Conservation (phyloP, 2,329 filamentous ascomycete genomes). For the Chrysosporium queenslandicum region DNA sequence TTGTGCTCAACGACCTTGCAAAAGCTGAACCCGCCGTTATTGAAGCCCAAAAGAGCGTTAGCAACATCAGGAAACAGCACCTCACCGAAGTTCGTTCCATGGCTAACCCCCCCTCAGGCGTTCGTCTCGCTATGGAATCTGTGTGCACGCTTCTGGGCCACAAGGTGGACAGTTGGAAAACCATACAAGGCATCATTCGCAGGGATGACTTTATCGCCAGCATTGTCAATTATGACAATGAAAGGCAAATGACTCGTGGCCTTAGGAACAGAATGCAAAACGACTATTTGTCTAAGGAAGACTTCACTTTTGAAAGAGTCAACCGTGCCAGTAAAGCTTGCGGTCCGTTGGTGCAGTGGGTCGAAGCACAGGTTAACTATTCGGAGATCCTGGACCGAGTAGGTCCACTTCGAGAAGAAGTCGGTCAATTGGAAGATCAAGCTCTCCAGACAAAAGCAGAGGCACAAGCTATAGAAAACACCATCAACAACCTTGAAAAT, state of each 20-base stretch:
- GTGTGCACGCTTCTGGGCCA: constrained; percentile 91
- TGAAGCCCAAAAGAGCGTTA: constrained; percentile 90
- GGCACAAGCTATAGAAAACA: constrained; percentile 81
- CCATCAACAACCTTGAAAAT: constrained; percentile 69
- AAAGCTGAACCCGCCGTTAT: constrained; percentile 85
- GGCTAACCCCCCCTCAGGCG: constrained; percentile 81
- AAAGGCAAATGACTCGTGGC: constrained; percentile 78
- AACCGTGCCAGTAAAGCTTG: constrained; percentile 95
- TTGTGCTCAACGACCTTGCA: constrained; percentile 79
- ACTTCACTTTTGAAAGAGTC: constrained; percentile 93
- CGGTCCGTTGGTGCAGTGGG: constrained; percentile 94
- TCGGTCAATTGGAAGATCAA: constrained; percentile 74
- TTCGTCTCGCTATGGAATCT: constrained; percentile 86
- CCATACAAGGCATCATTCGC: constrained; percentile 76
- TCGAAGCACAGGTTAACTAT: constrained; percentile 90
- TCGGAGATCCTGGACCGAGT: constrained; percentile 95
- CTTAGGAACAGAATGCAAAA: constrained; percentile 81
- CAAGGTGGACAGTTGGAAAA: constrained; percentile 83
- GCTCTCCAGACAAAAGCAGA: constrained; percentile 87
- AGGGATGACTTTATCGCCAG: constrained; percentile 95
- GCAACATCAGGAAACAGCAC: constrained; percentile 96
- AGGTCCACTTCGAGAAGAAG: constrained; percentile 83
- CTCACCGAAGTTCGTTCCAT: constrained; percentile 96
- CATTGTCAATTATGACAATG: constrained; percentile 95
- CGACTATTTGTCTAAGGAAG: constrained; percentile 82